phyloP scores from a whole-genome alignment of 2,329 filamentous ascomycete genomes.

The Trichophyton equinum region DNA sequence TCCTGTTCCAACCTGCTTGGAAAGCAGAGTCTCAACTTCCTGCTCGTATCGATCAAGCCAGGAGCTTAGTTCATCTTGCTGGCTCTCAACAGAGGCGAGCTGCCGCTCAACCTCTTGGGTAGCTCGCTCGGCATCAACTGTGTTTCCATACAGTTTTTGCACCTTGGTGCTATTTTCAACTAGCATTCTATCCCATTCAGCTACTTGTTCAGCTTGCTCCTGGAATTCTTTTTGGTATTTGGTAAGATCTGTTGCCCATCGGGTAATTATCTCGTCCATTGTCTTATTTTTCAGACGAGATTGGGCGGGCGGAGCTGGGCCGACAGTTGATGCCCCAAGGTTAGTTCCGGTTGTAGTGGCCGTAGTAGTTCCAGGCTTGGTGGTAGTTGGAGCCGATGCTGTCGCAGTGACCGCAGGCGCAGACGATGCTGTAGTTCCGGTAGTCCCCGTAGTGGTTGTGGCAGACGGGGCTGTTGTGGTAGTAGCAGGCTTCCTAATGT shows the following conservation, averaged over 20 bases:
- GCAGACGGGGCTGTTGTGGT: slow-evolving; percentile 16
- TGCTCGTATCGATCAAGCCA: slow-evolving; percentile 86
- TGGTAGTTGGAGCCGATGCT: slow-evolving; percentile 23
- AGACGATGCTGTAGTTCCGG: slow-evolving; percentile 16
- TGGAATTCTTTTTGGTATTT: slow-evolving; percentile 98
- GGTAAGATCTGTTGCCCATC: slow-evolving; percentile 87
- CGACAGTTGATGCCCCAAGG: slow-evolving; percentile 62
- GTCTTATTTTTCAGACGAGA: slow-evolving; percentile 95
- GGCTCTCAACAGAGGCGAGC: slow-evolving; percentile 74
- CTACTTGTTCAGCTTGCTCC: slow-evolving; percentile 73
- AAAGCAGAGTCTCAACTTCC: slow-evolving; percentile 81
- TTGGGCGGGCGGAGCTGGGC: slow-evolving; percentile 64
- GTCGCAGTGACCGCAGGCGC: slow-evolving; percentile 18
- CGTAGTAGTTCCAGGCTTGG: slow-evolving; percentile 17
- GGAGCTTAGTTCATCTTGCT: slow-evolving; percentile 77
- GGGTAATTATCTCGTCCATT: slow-evolving; percentile 96
- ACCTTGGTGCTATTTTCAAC: slow-evolving; percentile 95
- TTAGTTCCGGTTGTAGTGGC: slow-evolving; percentile 24
- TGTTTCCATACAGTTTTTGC: slow-evolving; percentile 79
- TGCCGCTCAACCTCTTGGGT: slow-evolving; percentile 91
- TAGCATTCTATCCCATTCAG: slow-evolving; percentile 79
- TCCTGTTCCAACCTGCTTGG: slow-evolving; percentile 60
- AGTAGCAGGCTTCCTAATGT: slow-evolving; percentile 20
- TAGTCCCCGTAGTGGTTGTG: slow-evolving; percentile 20
- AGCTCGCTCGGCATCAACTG: slow-evolving; percentile 85